These are phyloP conservation scores for Moricandia moricandioides DNA, from an alignment of 345 rosid species.

Conservation along the genomic window DNA sequence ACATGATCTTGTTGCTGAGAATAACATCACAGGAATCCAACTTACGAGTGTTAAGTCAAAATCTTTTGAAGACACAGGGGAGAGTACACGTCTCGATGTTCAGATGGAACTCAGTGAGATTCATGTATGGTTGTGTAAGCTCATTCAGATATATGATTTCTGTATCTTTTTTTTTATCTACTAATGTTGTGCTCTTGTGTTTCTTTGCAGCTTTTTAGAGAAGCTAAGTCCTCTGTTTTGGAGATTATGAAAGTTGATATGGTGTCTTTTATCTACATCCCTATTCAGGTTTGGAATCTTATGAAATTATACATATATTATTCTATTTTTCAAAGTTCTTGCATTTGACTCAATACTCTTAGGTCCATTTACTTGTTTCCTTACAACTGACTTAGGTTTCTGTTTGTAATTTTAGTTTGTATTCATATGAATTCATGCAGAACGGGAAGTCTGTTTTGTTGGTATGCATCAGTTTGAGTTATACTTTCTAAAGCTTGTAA, in stretches of 20 bases:
- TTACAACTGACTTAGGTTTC: not conserved
- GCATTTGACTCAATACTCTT: conserved; percentile 3
- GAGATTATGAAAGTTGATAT: conserved; percentile 91
- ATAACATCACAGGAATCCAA: conserved; percentile 81
- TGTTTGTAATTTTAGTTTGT: conserved; percentile 4
- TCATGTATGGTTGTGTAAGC: conserved; percentile 59
- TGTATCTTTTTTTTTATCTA: conserved; percentile 5
- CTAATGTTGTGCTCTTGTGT: conserved; percentile 25
- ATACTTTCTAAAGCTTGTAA: not conserved
- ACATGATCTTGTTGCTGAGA: conserved; percentile 61
- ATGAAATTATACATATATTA: conserved; percentile 1
- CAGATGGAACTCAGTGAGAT: conserved; percentile 91
- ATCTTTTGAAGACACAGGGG: conserved; percentile 82
- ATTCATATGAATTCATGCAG: not conserved
- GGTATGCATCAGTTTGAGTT: conserved; percentile 3
- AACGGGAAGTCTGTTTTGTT: not conserved
- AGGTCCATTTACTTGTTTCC: conserved; percentile 12
- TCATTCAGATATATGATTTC: conserved; percentile 26
- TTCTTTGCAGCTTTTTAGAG: conserved; percentile 75
- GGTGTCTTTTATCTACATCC: conserved; percentile 74
- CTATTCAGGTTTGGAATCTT: conserved; percentile 58
- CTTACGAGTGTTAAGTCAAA: conserved; percentile 66
- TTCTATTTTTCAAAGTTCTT: not conserved
- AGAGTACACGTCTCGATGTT: conserved; percentile 85
- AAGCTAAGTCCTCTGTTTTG: conserved; percentile 67